Conservation (phyloP, 352 stramenopile genomes). For the Phytophthora pinifolia region DNA sequence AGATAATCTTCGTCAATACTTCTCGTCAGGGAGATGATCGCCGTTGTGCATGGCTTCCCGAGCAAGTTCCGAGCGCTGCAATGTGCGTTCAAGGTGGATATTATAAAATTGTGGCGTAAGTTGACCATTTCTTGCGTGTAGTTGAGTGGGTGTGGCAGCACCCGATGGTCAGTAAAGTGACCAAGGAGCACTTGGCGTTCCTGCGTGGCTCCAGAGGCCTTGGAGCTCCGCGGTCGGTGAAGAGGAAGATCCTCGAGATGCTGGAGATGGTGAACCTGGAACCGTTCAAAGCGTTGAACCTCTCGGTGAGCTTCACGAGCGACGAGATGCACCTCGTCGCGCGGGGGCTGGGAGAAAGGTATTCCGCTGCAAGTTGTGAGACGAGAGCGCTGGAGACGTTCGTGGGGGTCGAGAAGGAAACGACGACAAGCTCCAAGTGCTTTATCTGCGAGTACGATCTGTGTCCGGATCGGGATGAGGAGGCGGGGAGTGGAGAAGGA, state of each 20-base stretch:
- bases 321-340: conserved; percentile 41
- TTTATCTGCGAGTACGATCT: conserved; percentile 51
- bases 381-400: conserved; percentile 29
- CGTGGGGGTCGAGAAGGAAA: neutral
- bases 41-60: conserved; percentile 72
- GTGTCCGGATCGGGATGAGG: neutral
- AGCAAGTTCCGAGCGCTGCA: conserved; percentile 77
- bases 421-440: conserved; percentile 13
- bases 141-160: conserved; percentile 85
- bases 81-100: conserved; percentile 38
- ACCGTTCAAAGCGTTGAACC: conserved; percentile 47
- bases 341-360: conserved; percentile 32
- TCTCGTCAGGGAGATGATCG: conserved; percentile 67
- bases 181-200: conserved; percentile 33
- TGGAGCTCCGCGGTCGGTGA: conserved; percentile 55
- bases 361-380: conserved; percentile 38
- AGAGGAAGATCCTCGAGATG: conserved; percentile 72
- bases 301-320: conserved; percentile 59
- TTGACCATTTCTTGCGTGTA: conserved; percentile 12
- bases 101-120: neutral
- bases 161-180: conserved; percentile 55
- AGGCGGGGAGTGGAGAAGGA: conserved; percentile 4
- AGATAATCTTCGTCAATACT: neutral
- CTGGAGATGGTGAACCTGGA: conserved; percentile 60
- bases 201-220: conserved; percentile 40